These are phyloP conservation scores for Kodamaea anthophila DNA, from an alignment of 1,139 yeast genomes.

Conservation along the genomic window DNA sequence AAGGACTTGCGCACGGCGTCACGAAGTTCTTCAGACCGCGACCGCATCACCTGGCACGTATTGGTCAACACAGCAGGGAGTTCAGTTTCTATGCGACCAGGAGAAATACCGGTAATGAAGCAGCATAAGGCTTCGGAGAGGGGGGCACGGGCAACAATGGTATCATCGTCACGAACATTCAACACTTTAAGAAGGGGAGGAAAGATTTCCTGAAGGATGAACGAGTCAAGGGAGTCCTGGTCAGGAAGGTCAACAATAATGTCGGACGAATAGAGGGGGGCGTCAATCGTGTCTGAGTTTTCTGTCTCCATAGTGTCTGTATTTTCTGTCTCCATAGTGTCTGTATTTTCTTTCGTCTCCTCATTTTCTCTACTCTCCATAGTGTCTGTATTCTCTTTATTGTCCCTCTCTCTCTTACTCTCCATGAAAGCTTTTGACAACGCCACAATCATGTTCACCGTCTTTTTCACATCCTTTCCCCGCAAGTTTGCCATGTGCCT, in stretches of 20 bases:
- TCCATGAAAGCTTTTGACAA: constrained; percentile 49
- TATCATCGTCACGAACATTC: constrained; percentile 66
- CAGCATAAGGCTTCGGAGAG: constrained; percentile 78
- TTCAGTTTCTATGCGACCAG: constrained; percentile 47
- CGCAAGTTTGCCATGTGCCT: constrained; percentile 59
- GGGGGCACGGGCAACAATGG: constrained; percentile 69
- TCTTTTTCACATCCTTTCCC: constrained; percentile 50
- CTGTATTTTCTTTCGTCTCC: neutral
- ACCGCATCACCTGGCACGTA: constrained; percentile 80
- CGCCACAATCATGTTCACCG: constrained; percentile 59
- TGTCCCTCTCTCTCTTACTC: constrained; percentile 4
- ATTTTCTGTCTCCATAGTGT: neutral
- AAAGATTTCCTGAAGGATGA: constrained; percentile 52
- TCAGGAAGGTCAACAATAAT: constrained; percentile 24
- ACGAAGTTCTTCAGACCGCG: constrained; percentile 82
- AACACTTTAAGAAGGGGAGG: constrained; percentile 59
- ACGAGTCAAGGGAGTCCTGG: constrained; percentile 43
- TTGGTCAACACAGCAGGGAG: constrained; percentile 81
- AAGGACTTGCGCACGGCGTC: constrained; percentile 79
- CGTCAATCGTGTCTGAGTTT: neutral
- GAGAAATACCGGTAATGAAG: constrained; percentile 57
- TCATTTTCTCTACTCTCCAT: constrained; percentile 1
- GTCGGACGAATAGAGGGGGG: constrained; percentile 13
- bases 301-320: neutral
- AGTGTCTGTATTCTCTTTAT: constrained; percentile 1